Evolutionary conservation across 495 filamentous ascomycete genomes (phyloP).

Genomic region (Aspergillus asperescens): DNA sequence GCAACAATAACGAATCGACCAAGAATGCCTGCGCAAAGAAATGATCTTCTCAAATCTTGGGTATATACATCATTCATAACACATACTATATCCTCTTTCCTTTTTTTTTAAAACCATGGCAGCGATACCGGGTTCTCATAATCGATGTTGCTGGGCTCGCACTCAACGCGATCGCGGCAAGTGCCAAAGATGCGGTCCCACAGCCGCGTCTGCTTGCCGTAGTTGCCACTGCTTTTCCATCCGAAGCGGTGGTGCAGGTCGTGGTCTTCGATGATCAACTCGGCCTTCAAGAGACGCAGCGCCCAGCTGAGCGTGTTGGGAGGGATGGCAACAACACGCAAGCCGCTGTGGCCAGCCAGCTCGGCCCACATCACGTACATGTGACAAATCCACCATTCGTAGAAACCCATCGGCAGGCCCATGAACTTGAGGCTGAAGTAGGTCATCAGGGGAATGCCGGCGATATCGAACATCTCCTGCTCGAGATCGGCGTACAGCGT

Average conservation of each 20-base stretch:
- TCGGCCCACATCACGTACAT: conserved; percentile 40
- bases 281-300: conserved; percentile 27
- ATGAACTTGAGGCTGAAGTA: conserved; percentile 28
- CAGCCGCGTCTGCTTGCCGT: conserved; percentile 41
- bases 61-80: conserved; percentile 10
- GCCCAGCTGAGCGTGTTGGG: conserved; percentile 35
- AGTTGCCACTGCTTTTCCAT: conserved; percentile 41
- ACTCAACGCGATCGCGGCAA: conserved; percentile 35
- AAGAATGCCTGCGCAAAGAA: too few species aligned
- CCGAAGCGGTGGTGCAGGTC: conserved; percentile 42
- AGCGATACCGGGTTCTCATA: conserved; percentile 29
- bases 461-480: conserved; percentile 43
- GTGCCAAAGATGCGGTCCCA: conserved; percentile 44
- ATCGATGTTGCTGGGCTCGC: conserved; percentile 30
- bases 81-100: not conserved
- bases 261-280: conserved; percentile 43
- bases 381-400: conserved; percentile 44
- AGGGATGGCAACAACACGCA: conserved; percentile 33
- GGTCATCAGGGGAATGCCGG: conserved; percentile 35
- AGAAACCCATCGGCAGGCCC: conserved; percentile 40
- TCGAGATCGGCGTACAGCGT: conserved; percentile 40
- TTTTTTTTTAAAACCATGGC: conserved; percentile 32
- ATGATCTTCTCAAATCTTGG: not conserved
- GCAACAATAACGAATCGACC: too few species aligned
- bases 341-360: conserved; percentile 36